Percentiles rank a stretch among this genome's conserved stretches.
Conservation (phyloP, 345 rosid genomes). For the Clarkia xantiana region DNA sequence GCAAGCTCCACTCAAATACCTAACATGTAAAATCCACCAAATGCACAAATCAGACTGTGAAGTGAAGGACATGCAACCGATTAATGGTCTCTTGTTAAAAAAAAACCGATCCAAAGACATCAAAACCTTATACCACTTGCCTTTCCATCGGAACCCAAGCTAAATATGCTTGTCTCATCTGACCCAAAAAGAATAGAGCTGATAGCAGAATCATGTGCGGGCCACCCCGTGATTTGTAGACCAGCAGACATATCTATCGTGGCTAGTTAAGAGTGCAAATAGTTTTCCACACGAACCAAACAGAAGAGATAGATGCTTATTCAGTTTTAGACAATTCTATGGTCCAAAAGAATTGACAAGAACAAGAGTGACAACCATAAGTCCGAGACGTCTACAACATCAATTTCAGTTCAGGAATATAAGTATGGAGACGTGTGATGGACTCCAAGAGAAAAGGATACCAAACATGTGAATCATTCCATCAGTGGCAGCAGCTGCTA, state of each 20-base stretch:
- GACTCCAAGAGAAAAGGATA: slow-evolving; percentile 28
- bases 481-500: slow-evolving; percentile 68
- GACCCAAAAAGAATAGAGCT: slow-evolving; percentile 58
- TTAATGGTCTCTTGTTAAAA: background rate
- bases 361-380: too few relatives aligned
- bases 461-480: slow-evolving; percentile 86
- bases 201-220: slow-evolving; percentile 62
- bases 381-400: too few relatives aligned
- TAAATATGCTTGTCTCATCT: slow-evolving; percentile 60
- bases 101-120: background rate
- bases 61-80: background rate
- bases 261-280: slow-evolving; percentile 26
- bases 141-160: slow-evolving; percentile 61
- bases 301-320: background rate
- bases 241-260: slow-evolving; percentile 61
- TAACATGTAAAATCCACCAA: slow-evolving; percentile 10
- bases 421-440: too few relatives aligned
- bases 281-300: background rate
- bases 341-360: too few relatives aligned
- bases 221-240: slow-evolving; percentile 68
- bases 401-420: too few relatives aligned
- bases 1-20: slow-evolving; percentile 76
- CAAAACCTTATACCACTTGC: slow-evolving; percentile 11
- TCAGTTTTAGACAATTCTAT: too few relatives aligned
- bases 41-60: slow-evolving; percentile 1